phyloP scores from a whole-genome alignment of 148 eudicot genomes.

The Dysphania ambrosioides region DNA sequence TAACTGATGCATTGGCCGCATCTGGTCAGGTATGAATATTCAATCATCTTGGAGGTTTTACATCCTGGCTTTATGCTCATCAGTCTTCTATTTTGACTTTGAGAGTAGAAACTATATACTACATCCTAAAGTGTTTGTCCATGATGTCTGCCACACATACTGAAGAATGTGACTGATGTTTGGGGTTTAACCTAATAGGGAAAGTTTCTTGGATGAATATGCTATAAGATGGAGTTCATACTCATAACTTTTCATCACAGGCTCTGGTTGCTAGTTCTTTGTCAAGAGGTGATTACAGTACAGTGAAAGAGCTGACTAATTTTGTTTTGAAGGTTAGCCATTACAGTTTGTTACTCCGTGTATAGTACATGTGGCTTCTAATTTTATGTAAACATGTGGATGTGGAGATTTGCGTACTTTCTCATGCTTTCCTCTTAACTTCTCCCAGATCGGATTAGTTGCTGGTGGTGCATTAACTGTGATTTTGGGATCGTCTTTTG shows the following conservation, averaged over 20 bases:
- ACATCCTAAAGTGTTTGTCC: not conserved
- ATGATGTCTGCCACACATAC: not conserved
- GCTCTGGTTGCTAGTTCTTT: conserved; percentile 74
- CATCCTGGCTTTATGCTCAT: not conserved
- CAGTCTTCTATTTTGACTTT: not conserved
- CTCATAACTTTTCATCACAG: conserved; percentile 32
- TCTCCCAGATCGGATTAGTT: conserved; percentile 63
- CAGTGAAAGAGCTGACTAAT: conserved; percentile 60
- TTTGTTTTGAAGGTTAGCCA: conserved; percentile 65
- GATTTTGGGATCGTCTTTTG: conserved; percentile 62
- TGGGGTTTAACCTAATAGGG: not conserved
- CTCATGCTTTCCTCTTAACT: conserved; percentile 5
- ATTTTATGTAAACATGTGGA: not conserved
- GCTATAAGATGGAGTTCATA: not conserved
- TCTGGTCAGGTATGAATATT: conserved; percentile 69
- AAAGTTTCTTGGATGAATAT: not conserved
- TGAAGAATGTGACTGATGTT: not conserved
- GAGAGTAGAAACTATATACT: not conserved
- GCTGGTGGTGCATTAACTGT: conserved; percentile 64
- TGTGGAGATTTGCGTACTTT: not conserved
- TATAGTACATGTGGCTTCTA: not conserved
- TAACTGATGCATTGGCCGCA: conserved; percentile 82
- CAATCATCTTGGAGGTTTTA: not conserved
- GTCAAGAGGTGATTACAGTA: conserved; percentile 64
- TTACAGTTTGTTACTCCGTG: not conserved